Conservation (phyloP, 2,329 filamentous ascomycete species). For the Camptophora hylomeconis region DNA sequence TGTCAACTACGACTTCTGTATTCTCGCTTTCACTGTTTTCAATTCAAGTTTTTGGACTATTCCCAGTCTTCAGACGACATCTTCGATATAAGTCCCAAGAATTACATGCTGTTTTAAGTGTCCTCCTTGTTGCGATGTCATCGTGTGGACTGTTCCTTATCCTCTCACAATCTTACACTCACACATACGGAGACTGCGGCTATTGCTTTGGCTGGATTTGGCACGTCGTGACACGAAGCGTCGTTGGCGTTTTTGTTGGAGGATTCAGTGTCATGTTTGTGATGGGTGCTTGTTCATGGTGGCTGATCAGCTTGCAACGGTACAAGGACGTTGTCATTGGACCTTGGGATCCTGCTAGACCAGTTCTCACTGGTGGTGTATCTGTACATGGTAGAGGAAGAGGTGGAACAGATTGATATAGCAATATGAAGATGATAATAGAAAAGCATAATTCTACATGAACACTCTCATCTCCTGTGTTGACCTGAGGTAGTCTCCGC, state of each 20-base stretch:
- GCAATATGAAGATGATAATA: no score
- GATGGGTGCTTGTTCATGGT: slow-evolving; percentile 94
- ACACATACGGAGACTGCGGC: slow-evolving; percentile 21
- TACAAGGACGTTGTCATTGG: slow-evolving; percentile 99
- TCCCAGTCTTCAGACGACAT: slow-evolving; percentile 92
- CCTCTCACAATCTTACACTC: slow-evolving; percentile 33
- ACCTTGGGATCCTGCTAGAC: slow-evolving; percentile 91
- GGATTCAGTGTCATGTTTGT: slow-evolving; percentile 60
- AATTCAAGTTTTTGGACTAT: slow-evolving; percentile 93
- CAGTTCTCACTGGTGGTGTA: slow-evolving; percentile 30
- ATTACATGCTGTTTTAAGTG: slow-evolving; percentile 66
- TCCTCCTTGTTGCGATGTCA: slow-evolving; percentile 63
- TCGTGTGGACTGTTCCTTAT: slow-evolving; percentile 61
- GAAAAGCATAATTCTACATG: no score
- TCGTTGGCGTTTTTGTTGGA: slow-evolving; percentile 65
- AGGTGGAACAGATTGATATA: no score
- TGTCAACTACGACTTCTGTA: slow-evolving; percentile 83
- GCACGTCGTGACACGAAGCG: slow-evolving; percentile 40
- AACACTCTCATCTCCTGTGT: no score
- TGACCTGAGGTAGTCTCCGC: no score
- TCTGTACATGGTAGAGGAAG: slow-evolving; percentile 11
- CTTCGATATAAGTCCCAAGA: slow-evolving; percentile 68
- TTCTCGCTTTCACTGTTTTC: slow-evolving; percentile 92
- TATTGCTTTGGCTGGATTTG: slow-evolving; percentile 34
- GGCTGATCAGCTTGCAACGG: slow-evolving; percentile 91